Evolutionary conservation across 305 asterid species (phyloP).

Genomic region (Fraxinus sp.): DNA sequence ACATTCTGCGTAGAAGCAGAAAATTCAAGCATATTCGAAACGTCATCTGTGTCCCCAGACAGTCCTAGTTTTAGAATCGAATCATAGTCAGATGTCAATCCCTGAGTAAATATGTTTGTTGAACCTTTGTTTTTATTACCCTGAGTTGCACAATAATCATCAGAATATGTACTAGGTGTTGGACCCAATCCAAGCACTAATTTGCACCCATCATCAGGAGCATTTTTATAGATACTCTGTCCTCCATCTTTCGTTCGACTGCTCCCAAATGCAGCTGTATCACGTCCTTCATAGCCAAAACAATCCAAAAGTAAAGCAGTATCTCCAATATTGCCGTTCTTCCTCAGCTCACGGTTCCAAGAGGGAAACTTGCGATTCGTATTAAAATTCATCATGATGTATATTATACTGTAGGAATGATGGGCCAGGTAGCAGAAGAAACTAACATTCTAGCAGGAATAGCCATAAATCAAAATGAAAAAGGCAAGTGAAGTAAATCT

Average conservation of each 20-base stretch:
- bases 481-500: conserved; percentile 9
- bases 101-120: conserved; percentile 15
- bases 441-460: background rate
- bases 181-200: conserved; percentile 57
- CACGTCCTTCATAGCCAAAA: conserved; percentile 40
- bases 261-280: conserved; percentile 20
- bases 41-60: conserved; percentile 37
- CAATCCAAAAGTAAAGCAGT: conserved; percentile 44
- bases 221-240: conserved; percentile 10
- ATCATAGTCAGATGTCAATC: conserved; percentile 33
- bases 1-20: conserved; percentile 31
- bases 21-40: conserved; percentile 27
- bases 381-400: conserved; percentile 26
- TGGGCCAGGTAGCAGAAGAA: background rate
- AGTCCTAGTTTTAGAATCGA: conserved; percentile 44
- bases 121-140: conserved; percentile 30
- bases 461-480: conserved; percentile 21
- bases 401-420: background rate
- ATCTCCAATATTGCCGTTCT: conserved; percentile 29
- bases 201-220: conserved; percentile 46
- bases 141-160: conserved; percentile 19
- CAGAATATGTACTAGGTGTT: conserved; percentile 35
- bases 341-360: conserved; percentile 25
- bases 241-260: conserved; percentile 16
- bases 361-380: conserved; percentile 17